Evolutionary conservation across 2,329 filamentous ascomycete genomes (phyloP), one percentile per base, ranked within the genome.

Genomic region (Clonostachys rosea): DNA sequence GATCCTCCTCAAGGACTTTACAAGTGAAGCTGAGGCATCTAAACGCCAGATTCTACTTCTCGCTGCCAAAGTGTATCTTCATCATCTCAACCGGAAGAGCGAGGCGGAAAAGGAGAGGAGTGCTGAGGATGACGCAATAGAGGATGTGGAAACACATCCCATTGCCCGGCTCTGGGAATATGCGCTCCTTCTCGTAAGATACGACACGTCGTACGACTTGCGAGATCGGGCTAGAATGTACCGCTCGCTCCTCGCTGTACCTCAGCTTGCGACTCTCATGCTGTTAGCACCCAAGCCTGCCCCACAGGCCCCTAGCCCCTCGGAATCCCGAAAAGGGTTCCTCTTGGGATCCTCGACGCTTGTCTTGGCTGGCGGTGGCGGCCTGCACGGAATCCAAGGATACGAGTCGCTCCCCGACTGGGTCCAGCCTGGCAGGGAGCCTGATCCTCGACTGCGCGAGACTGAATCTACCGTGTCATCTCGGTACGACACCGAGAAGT

Each of bases 41-140:
- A 96, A 95, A 64, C 78, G 91, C 49, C 94, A 99, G 64, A 95
- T 97, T 53, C 78, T 99, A 14, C 75, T 99, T 1, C 76, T 99
- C 4, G 94, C 89, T 7, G 92, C 94, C n/a, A 97, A 97, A 61
- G 91, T 97, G 2, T 97, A 97, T 61, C 77, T 97, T 14, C 90
- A 97, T 58, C 83, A 95, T 60, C 67, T 97, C 37, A 90, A 90
- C 59, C 76, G 80, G 50, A 75, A 81, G 59, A 70, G 73, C 52
- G 68, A 78, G 55, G 51, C 54, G 8, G 62, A 65, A 36, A 63
- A 65, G 44, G 65, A 66, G 20, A 58, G 63, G 5, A 59, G 60
- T 8, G 57, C 60, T 8, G 67, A 65, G 9, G 59, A 64, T 5
- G 58, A 64, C 42, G 40, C 57, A 2, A 52, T 58, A 1, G 36